Conservation (phyloP, 371 early-diverging fungal species). For the Mucor indicus region DNA sequence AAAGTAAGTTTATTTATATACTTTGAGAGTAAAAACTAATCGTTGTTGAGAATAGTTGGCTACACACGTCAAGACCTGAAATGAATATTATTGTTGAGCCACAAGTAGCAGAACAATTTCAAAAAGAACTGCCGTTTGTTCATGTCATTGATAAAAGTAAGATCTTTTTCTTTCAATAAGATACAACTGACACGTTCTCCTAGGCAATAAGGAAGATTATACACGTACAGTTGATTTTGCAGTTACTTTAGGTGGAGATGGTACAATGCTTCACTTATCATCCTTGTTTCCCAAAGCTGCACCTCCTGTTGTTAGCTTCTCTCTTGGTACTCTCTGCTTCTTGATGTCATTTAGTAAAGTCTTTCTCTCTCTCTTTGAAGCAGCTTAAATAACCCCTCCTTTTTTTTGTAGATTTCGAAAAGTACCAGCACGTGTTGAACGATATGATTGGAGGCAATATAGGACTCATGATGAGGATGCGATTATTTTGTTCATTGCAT, state of each 20-base stretch:
- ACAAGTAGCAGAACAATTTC: constrained; percentile 55
- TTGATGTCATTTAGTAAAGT: constrained; percentile 76
- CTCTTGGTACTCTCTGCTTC: constrained; percentile 91
- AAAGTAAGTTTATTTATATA: constrained; percentile 35
- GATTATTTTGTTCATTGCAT: constrained; percentile 70
- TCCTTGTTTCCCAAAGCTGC: constrained; percentile 76
- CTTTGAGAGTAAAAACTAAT: background rate
- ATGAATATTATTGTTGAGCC: constrained; percentile 71
- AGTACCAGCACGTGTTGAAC: constrained; percentile 56
- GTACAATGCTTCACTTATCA: constrained; percentile 89
- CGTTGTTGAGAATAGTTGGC: constrained; percentile 48
- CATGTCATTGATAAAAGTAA: constrained; percentile 55
- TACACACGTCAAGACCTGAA: constrained; percentile 53
- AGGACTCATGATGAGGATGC: constrained; percentile 70
- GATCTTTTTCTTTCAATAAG: background rate
- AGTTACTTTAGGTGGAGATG: constrained; percentile 95
- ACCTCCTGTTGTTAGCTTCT: constrained; percentile 91
- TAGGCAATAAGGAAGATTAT: constrained; percentile 44
- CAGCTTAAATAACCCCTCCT: background rate
- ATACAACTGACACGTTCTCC: background rate
- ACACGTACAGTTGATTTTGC: constrained; percentile 76
- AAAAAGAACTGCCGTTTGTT: constrained; percentile 53
- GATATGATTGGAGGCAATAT: constrained; percentile 62
- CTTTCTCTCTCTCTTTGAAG: background rate
- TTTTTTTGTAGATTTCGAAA: constrained; percentile 51